Evolutionary conservation across 306 rosid genomes (phyloP).

Genomic region (Prunus dulcis): DNA sequence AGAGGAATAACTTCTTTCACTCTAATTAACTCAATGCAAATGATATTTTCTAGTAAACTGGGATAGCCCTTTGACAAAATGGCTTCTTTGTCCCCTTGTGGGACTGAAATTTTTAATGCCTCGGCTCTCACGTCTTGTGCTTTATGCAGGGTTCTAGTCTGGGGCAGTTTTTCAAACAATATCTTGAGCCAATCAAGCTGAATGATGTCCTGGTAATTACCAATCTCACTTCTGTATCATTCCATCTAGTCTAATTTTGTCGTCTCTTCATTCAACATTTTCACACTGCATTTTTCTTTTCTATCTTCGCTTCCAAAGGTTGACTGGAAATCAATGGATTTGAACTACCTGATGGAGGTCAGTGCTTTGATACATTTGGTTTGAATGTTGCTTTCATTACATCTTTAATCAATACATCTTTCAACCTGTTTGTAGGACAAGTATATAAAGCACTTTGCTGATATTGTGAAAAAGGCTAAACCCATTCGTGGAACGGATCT

Average conservation of each 20-base stretch:
- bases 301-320: slow-evolving; percentile 46
- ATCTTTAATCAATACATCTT: slow-evolving; percentile 17
- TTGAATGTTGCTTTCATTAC: slow-evolving; percentile 11
- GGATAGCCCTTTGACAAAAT: background rate
- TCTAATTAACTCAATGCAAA: background rate
- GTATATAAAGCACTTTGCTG: slow-evolving; percentile 55
- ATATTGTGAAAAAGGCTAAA: slow-evolving; percentile 60
- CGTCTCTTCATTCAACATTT: slow-evolving; percentile 10
- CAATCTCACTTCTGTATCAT: background rate
- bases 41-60: background rate
- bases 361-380: slow-evolving; percentile 13
- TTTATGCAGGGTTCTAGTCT: slow-evolving; percentile 84
- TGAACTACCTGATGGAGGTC: slow-evolving; percentile 93
- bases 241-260: background rate
- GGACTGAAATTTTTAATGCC: slow-evolving; percentile 8
- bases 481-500: slow-evolving; percentile 61
- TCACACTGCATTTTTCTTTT: slow-evolving; percentile 24
- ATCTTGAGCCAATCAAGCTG: slow-evolving; percentile 91
- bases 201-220: slow-evolving; percentile 66
- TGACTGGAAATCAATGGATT: slow-evolving; percentile 81
- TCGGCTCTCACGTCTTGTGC: slow-evolving; percentile 8
- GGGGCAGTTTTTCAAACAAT: slow-evolving; percentile 85
- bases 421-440: slow-evolving; percentile 55
- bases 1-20: background rate
- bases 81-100: background rate